Evolutionary conservation across 192 early-diverging fungal species (phyloP).

Genomic region (Coemansia sp.): DNA sequence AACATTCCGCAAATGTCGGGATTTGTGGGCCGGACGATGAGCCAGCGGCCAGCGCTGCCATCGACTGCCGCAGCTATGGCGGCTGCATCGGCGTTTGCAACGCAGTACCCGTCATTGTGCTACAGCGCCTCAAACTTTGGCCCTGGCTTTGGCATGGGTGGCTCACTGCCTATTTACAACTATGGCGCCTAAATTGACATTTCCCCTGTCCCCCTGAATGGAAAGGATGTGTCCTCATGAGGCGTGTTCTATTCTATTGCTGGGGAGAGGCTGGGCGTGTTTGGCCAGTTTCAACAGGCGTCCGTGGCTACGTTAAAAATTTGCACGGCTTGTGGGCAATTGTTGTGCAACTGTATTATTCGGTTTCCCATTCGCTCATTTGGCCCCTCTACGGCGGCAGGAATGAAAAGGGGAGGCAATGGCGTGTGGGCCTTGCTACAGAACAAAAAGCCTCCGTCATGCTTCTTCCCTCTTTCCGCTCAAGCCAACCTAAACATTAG

Average conservation of each 20-base stretch:
- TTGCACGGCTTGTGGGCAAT: constrained; percentile 1
- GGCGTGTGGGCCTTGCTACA: too few relatives aligned
- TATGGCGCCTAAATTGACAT: constrained; percentile 4
- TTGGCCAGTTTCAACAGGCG: not conserved
- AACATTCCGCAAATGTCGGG: not conserved
- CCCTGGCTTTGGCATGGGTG: constrained; percentile 12
- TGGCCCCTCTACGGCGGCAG: not conserved
- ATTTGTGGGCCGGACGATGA: constrained; percentile 1
- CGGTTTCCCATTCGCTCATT: not conserved
- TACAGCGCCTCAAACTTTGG: constrained; percentile 12
- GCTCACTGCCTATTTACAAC: constrained; percentile 7
- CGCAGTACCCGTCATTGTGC: constrained; percentile 45
- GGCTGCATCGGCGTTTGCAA: constrained; percentile 37
- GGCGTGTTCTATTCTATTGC: not conserved
- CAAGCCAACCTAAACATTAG: too few relatives aligned
- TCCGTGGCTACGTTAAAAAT: not conserved
- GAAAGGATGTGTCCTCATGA: not conserved
- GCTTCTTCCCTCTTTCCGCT: too few relatives aligned
- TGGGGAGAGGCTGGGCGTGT: not conserved
- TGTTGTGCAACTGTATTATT: not conserved
- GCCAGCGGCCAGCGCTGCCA: constrained; percentile 18
- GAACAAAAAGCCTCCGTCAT: too few relatives aligned
- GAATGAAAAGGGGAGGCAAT: not conserved
- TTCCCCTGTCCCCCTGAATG: not conserved
- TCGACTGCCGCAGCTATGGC: constrained; percentile 20